These are phyloP conservation scores for Rhizopogon sp. DNA, from an alignment of 768 basidiomycete species.

Conservation along the genomic window DNA sequence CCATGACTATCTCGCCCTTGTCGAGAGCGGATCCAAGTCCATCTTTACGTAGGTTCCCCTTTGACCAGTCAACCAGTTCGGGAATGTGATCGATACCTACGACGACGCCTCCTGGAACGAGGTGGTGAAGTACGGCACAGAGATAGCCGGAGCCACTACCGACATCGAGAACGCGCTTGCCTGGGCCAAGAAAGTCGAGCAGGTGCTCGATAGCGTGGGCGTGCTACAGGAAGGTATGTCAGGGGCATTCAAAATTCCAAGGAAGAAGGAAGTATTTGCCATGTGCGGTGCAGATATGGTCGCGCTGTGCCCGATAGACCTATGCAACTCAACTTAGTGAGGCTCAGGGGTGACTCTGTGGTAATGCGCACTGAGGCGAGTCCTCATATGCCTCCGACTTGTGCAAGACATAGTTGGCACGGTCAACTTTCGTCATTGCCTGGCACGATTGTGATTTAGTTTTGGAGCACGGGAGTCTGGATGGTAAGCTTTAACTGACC, in stretches of 20 bases:
- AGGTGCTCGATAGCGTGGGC: slow-evolving; percentile 82
- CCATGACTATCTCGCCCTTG: slow-evolving; percentile 51
- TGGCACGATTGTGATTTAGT: slow-evolving; percentile 18
- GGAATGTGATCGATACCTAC: slow-evolving; percentile 91
- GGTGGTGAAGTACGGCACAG: slow-evolving; percentile 72
- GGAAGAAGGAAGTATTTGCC: slow-evolving; percentile 37
- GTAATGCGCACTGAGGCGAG: slow-evolving; percentile 58
- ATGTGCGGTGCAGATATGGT: slow-evolving; percentile 98
- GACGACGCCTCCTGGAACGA: slow-evolving; percentile 61
- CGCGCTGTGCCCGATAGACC: slow-evolving; percentile 75
- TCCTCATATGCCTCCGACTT: slow-evolving; percentile 63
- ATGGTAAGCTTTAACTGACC: slow-evolving; percentile 33
- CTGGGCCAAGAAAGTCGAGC: slow-evolving; percentile 63
- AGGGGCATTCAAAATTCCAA: background rate
- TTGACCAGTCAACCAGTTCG: slow-evolving; percentile 68
- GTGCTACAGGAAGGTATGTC: slow-evolving; percentile 44
- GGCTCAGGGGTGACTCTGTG: slow-evolving; percentile 12
- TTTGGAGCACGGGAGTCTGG: background rate
- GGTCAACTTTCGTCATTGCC: slow-evolving; percentile 70
- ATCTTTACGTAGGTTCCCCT: slow-evolving; percentile 62
- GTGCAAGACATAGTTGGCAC: slow-evolving; percentile 60
- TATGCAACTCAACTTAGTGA: slow-evolving; percentile 20
- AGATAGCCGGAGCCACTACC: slow-evolving; percentile 89
- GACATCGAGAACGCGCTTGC: slow-evolving; percentile 79
- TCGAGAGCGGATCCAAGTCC: slow-evolving; percentile 54